Evolutionary conservation across 1,139 yeast species (phyloP), one percentile per base, ranked within the genome.

Genomic region (Candida gigantensis): DNA sequence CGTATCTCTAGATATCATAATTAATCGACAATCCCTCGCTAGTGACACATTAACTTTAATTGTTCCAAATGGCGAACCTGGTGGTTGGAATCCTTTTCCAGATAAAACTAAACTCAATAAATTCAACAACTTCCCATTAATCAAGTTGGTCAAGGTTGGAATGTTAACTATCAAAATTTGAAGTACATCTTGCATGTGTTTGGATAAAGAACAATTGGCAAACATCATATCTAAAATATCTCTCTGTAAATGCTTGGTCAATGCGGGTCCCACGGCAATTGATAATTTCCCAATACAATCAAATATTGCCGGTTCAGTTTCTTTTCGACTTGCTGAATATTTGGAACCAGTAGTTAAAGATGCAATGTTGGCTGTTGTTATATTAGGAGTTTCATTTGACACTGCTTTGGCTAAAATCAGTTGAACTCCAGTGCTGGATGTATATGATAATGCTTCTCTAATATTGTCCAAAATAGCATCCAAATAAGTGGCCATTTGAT

Each of bases 201-300:
- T 83, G 14, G 92, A 84, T 34, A 92, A 71, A 0, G 96, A 87
- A 46, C 96, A 88, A 37, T 84, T 69, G 32, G 70, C 77, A 51
- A 92, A 74, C 64, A 90, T 76, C 68, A 85, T 72, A 47, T 84
- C 94, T 40, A 92, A 65, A 16, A 90, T 76, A 51, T 88, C 95
- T 45, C 84, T 74, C 46, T 89, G 92, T 43, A 92, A 67, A 54
- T 88, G 92, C 54, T 90, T 90, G 0, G 97, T 85, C 37, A 92
- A 68, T 1, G 96, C 95, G n/a, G 96, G 95, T 0, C 97, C 97
- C 9, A 90, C 89, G 0, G 97, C 95, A 16, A 77, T 74, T 0
- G 96, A 90, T 33, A 92, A 66, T 62, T 87, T 85, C 0, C 95
- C 88, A 34, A 92, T 75, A 56, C 97, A 92, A 49, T 85, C 89